Evolutionary conservation across 805 yeast genomes (phyloP), one percentile per base, ranked within the genome.

Genomic region (Lachancea sp.): DNA sequence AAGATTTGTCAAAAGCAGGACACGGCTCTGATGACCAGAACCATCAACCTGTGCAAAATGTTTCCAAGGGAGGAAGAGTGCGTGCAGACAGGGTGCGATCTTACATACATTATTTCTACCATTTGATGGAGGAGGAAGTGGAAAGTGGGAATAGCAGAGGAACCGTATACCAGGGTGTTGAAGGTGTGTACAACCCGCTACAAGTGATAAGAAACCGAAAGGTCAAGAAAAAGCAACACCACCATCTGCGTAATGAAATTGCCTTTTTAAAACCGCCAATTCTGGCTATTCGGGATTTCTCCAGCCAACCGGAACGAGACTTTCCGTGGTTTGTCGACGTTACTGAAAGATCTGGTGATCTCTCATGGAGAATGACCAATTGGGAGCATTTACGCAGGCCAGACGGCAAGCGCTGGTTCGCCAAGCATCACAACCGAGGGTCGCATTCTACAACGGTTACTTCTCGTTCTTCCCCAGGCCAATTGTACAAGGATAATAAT

Each of bases 131-230:
- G 50, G 62, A 73, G 46, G 64, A 67, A 20, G 65, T 71, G 30
- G 65, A 63, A 9, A 43, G 49, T 11, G 58, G 49, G 15, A 45
- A 40, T 13, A 13, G 42, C 42, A 13, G 38, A 50, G 54, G 49
- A 53, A 53, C 38, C 15, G 15, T 57, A 51, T 55, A 74, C 50
- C 73, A 70, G 2, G 77, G 76, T 2, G 74, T 83, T 2, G 87
- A 81, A 45, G 85, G 82, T 2, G 74, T 77, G 2, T 88, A 81
- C 67, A 88, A 88, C 58, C 96, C 96, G 3, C 66, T 88, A 36
- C 95, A 86, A 62, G 74, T 81, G n/a, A 78, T 88, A 22, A 67
- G 96, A 46, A 83, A 87, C 62, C 71, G 95, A 47, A 71, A 71
- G 52, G 58, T 82, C 3, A 62, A 85, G 43, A 72, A 73, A 46